phyloP scores from a whole-genome alignment of 192 early-diverging fungal species.

The Podila epicladia region DNA sequence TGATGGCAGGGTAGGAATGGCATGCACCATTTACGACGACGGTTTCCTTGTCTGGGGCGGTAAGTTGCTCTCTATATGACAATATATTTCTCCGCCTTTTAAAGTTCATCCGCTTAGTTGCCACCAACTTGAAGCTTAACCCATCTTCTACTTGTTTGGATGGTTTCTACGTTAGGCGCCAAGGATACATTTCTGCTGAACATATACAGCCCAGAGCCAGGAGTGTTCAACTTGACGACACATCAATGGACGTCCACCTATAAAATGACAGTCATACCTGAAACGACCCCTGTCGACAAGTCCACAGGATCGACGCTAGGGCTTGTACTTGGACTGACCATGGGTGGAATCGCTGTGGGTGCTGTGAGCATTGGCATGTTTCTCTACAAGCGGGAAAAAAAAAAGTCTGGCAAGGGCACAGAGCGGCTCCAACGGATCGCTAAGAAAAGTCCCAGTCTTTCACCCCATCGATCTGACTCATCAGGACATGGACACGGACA shows the following conservation, averaged over 20 bases:
- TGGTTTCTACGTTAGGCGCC: background rate
- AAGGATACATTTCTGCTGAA: slow-evolving; percentile 5
- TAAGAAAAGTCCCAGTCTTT: background rate
- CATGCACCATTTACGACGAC: slow-evolving; percentile 27
- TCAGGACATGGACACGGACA: no score
- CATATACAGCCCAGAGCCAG: background rate
- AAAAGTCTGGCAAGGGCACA: slow-evolving; percentile 7
- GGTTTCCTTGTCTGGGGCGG: slow-evolving; percentile 36
- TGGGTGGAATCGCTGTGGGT: background rate
- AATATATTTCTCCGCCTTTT: no score
- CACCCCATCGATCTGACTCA: background rate
- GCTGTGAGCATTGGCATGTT: background rate
- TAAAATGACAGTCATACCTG: background rate
- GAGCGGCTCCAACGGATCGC: background rate
- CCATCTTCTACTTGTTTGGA: background rate
- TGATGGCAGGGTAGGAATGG: slow-evolving; percentile 11
- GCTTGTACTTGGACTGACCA: slow-evolving; percentile 3
- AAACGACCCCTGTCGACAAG: no score
- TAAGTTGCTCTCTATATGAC: background rate
- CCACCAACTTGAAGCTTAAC: background rate
- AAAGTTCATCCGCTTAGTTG: background rate
- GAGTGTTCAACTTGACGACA: slow-evolving; percentile 13
- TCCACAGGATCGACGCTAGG: background rate
- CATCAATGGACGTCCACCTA: slow-evolving; percentile 6
- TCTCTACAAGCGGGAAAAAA: slow-evolving; percentile 16